Conservation (phyloP, 306 rosid species). For the Cyamopsis tetragonoloba region DNA sequence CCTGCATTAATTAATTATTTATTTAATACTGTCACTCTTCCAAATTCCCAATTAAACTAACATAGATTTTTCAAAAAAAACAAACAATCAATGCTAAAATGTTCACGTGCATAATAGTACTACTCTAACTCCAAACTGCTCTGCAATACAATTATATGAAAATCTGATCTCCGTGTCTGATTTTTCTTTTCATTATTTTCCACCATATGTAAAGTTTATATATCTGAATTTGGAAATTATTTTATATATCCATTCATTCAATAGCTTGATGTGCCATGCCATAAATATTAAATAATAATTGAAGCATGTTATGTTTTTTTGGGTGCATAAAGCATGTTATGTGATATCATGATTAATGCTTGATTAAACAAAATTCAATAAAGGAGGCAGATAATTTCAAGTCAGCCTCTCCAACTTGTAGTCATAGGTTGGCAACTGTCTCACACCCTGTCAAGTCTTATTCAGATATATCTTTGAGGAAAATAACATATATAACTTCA, state of each 20-base stretch:
- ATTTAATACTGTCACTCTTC: too few species aligned
- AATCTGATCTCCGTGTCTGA: background rate
- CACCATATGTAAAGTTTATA: too few species aligned
- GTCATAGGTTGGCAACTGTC: slow-evolving; percentile 27
- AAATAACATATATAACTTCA: background rate
- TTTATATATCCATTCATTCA: too few species aligned
- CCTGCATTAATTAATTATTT: too few species aligned
- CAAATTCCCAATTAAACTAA: too few species aligned
- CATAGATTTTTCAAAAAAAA: background rate
- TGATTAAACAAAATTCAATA: slow-evolving; percentile 18
- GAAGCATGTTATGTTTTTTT: background rate
- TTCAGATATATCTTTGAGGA: background rate
- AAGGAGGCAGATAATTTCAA: slow-evolving; percentile 14
- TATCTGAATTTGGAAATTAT: too few species aligned
- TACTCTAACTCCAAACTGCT: too few species aligned
- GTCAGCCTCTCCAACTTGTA: slow-evolving; percentile 12
- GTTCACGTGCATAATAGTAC: too few species aligned
- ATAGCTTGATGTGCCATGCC: background rate
- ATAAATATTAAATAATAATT: background rate
- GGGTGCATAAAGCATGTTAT: background rate
- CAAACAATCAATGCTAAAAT: too few species aligned
- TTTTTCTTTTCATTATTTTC: background rate
- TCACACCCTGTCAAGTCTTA: slow-evolving; percentile 22
- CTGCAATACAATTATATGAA: too few species aligned
- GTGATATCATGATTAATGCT: background rate